phyloP scores from a whole-genome alignment of 768 basidiomycete genomes.

The Crassisporium funariophilum region DNA sequence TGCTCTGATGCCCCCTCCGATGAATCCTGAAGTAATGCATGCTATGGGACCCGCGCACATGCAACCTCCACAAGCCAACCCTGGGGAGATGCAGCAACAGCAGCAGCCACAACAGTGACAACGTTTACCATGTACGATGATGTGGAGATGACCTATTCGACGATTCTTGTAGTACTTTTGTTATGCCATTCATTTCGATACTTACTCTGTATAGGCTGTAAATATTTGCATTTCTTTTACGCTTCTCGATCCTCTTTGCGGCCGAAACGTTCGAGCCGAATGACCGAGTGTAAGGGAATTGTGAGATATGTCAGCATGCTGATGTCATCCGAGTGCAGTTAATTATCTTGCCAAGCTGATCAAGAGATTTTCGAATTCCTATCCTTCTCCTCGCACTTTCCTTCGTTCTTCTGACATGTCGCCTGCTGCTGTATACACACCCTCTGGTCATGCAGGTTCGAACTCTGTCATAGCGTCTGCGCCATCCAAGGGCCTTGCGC shows the following conservation, averaged over 20 bases:
- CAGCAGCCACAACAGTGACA: conserved; percentile 32
- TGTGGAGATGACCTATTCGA: not conserved
- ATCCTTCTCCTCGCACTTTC: conserved; percentile 3
- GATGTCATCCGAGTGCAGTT: conserved; percentile 11
- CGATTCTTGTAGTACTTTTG: conserved; percentile 9
- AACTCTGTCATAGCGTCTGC: conserved; percentile 18
- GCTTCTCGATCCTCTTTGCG: too few relatives aligned
- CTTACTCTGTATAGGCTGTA: conserved; percentile 16
- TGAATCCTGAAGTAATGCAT: conserved; percentile 55
- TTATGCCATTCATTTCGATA: conserved; percentile 12
- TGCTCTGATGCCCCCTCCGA: conserved; percentile 62
- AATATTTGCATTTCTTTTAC: too few relatives aligned
- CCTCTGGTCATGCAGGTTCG: conserved; percentile 21
- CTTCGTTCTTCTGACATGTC: conserved; percentile 46
- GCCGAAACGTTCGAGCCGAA: not conserved
- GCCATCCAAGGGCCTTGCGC: conserved; percentile 48
- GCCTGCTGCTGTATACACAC: conserved; percentile 55
- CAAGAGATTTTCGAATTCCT: conserved; percentile 14
- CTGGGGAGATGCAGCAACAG: conserved; percentile 41
- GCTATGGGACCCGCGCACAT: conserved; percentile 44
- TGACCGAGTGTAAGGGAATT: not conserved
- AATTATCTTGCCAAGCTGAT: conserved; percentile 16
- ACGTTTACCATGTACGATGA: conserved; percentile 18
- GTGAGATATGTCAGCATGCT: conserved; percentile 8
- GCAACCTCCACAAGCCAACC: conserved; percentile 39